Conservation (phyloP, 371 early-diverging fungal species). For the Apophysomyces trapeziformis region DNA sequence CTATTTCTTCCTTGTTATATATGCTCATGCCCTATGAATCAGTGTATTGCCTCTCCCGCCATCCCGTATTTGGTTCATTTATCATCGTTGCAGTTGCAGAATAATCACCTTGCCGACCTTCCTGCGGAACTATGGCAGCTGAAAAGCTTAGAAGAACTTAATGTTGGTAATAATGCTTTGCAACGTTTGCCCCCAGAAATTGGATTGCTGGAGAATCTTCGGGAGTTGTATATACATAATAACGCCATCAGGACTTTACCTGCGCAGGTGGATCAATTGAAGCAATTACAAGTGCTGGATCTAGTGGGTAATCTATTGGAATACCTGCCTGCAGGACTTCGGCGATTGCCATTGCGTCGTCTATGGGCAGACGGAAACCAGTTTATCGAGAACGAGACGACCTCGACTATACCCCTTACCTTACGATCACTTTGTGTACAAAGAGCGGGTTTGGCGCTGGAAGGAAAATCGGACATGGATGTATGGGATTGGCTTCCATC, state of each 20-base stretch:
- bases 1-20: no score
- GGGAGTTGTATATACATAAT: constrained; percentile 90
- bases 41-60: constrained; percentile 50
- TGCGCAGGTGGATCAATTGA: constrained; percentile 62
- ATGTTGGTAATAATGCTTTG: constrained; percentile 91
- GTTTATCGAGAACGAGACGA: constrained; percentile 23
- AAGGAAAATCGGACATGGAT: not conserved
- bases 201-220: constrained; percentile 77
- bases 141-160: constrained; percentile 68
- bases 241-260: constrained; percentile 90
- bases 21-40: not conserved
- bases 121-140: constrained; percentile 78
- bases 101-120: constrained; percentile 81
- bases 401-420: constrained; percentile 3
- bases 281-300: constrained; percentile 55
- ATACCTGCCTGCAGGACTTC: constrained; percentile 51
- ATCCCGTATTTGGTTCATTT: constrained; percentile 49
- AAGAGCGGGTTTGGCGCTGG: constrained; percentile 1
- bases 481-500: constrained; percentile 5
- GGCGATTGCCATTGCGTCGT: constrained; percentile 24
- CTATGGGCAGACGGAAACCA: constrained; percentile 52
- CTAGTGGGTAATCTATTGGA: constrained; percentile 58
- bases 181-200: constrained; percentile 85
- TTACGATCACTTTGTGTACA: constrained; percentile 18
- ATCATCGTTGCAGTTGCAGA: constrained; percentile 86